Percentiles rank a stretch among this genome's conserved stretches.
Conservation (phyloP, 2,329 filamentous ascomycete species). For the Colletotrichum viniferum region DNA sequence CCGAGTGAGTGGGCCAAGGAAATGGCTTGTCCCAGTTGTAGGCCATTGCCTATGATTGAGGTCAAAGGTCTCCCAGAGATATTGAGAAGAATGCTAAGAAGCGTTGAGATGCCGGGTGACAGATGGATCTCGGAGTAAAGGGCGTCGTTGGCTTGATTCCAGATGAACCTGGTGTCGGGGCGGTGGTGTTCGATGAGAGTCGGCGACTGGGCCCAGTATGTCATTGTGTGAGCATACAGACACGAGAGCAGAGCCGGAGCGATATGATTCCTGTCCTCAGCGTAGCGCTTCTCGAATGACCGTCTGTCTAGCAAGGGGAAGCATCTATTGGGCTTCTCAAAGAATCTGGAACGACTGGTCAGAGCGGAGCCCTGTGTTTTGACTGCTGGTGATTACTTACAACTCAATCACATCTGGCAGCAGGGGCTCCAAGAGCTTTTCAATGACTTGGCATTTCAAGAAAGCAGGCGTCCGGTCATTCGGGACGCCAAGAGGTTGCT, state of each 20-base stretch:
- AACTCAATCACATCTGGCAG: conserved; percentile 53
- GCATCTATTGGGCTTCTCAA: conserved; percentile 61
- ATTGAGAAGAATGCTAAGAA: conserved; percentile 62
- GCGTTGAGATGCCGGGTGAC: conserved; percentile 61
- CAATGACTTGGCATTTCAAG: conserved; percentile 58
- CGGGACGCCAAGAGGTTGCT: conserved; percentile 47
- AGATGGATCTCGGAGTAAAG: conserved; percentile 64
- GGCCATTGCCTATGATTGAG: conserved; percentile 62
- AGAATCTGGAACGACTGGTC: conserved; percentile 44
- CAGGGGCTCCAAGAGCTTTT: conserved; percentile 63
- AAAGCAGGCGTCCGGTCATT: conserved; percentile 41
- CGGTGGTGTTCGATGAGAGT: conserved; percentile 48
- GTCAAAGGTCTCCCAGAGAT: conserved; percentile 64
- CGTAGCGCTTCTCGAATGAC: conserved; percentile 54
- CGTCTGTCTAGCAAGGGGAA: conserved; percentile 64
- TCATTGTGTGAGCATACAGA: conserved; percentile 61
- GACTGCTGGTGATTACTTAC: conserved; percentile 31
- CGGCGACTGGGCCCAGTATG: conserved; percentile 60
- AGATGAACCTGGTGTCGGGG: conserved; percentile 64
- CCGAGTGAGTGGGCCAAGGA: conserved; percentile 59
- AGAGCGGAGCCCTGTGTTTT: neutral
- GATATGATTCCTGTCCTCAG: conserved; percentile 47
- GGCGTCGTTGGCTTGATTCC: conserved; percentile 65
- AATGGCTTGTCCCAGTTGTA: conserved; percentile 53
- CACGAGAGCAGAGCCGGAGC: conserved; percentile 62